phyloP scores from a whole-genome alignment of 345 rosid species.

The Corchorus olitorius region DNA sequence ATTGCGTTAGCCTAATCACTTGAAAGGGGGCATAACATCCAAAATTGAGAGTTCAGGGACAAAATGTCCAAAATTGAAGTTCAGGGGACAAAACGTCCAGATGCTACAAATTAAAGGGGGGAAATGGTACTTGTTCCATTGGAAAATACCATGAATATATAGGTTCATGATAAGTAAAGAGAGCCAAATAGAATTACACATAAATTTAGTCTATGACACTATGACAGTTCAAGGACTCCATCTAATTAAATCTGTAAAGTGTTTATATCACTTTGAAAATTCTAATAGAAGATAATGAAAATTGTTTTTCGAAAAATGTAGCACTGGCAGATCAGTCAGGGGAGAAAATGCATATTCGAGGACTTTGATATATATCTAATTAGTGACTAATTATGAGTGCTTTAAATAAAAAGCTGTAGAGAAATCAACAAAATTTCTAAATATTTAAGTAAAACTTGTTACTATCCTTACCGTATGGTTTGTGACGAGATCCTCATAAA shows the following conservation, averaged over 20 bases:
- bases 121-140: no score
- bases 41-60: no score
- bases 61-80: no score
- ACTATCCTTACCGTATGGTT: conserved; percentile 50
- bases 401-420: not conserved
- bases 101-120: no score
- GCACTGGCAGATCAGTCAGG: not conserved
- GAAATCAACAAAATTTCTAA: not conserved
- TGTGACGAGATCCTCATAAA: conserved; percentile 78
- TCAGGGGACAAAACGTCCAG: no score
- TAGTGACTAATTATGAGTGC: no score
- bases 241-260: not conserved
- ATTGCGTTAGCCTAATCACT: no score
- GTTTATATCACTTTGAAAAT: not conserved
- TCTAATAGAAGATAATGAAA: not conserved
- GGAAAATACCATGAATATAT: not conserved
- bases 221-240: not conserved
- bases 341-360: not conserved
- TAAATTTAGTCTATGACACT: not conserved
- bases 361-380: not conserved
- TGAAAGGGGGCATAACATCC: no score
- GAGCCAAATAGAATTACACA: not conserved
- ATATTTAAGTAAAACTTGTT: not conserved
- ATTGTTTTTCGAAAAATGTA: not conserved
- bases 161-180: not conserved